Conservation (phyloP, 2,329 filamentous ascomycete species). For the Neopestalotiopsis clavispora region DNA sequence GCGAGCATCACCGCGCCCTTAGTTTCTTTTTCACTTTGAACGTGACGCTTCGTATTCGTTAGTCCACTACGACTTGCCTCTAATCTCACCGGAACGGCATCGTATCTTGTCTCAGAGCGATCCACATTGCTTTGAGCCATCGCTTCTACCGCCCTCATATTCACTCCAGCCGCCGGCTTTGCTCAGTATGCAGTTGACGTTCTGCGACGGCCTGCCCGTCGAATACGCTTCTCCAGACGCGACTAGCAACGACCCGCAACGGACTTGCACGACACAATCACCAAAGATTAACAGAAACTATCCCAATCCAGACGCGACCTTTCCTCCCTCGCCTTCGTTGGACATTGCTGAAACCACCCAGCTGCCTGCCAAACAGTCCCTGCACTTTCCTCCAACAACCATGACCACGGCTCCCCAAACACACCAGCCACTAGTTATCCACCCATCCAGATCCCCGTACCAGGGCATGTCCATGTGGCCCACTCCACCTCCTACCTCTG, state of each 20-base stretch:
- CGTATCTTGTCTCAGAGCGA: not conserved
- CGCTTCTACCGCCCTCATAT: not conserved
- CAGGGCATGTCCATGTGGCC: slow-evolving; percentile 31
- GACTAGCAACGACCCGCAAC: slow-evolving; percentile 19
- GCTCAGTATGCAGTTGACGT: slow-evolving; percentile 27
- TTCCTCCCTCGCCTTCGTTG: slow-evolving; percentile 25
- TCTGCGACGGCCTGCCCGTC: slow-evolving; percentile 31
- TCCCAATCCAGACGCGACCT: slow-evolving; percentile 20
- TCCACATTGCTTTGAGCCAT: not conserved
- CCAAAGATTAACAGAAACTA: slow-evolving; percentile 20
- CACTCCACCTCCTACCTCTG: slow-evolving; percentile 40
- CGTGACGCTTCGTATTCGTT: not conserved
- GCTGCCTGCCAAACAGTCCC: slow-evolving; percentile 20
- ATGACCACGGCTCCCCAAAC: slow-evolving; percentile 23
- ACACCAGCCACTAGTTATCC: slow-evolving; percentile 22
- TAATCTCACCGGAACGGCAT: not conserved
- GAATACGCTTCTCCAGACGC: slow-evolving; percentile 23
- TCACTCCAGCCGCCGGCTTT: not conserved
- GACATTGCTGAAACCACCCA: slow-evolving; percentile 24
- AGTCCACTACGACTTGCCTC: not conserved
- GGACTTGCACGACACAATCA: slow-evolving; percentile 31
- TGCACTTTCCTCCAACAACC: slow-evolving; percentile 10
- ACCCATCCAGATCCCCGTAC: slow-evolving; percentile 30
- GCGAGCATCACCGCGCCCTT: not conserved
- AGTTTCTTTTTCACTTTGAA: not conserved